Evolutionary conservation across 2,329 filamentous ascomycete species (phyloP), one percentile per base, ranked within the genome.

Genomic region (Xylaria sp.): DNA sequence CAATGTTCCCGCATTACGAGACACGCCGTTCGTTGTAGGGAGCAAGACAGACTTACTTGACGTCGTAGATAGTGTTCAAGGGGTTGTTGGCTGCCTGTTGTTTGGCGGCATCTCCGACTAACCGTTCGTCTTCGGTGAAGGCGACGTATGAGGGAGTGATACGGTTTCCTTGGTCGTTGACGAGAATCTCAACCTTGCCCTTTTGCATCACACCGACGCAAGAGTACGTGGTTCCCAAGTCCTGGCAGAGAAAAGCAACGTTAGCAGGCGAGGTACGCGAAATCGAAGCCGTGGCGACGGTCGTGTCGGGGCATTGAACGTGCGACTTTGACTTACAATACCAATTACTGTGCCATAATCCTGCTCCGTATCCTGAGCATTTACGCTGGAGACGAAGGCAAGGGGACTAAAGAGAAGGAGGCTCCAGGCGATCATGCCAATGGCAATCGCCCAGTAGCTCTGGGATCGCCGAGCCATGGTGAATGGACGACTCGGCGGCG

Each of bases 101-200:
- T 91, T 97, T 97, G 79, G 94, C 94, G 79, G 96, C 94, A 83
- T 99, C 96, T 88, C 96, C 96, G 76, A 99, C 94, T 75, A 99
- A 88, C 81, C 96, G 91, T 85, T 98, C 96, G 74, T 98, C 94
- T 78, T 98, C 94, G 83, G 94, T 98, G 84, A 97, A 97, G 79
- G 94, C 94, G 81, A 97, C 94, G 84, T 96, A 97, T 74, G 94
- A 97, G 65, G 94, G 94, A 77, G 94, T 97, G 77, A 97, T 97
- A 86, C 94, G 92, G 90, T 97, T 94, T 87, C 94, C 94, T 87
- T 97, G 94, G 84, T 97, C 94, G 87, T 97, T 97, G 84, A 93
- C 93, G 77, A 97, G 88, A 85, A 97, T 97, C 80, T 97, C 94
- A 76, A 97, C 94, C 84, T 95, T 96, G 82, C 94, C 94, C 81